Evolutionary conservation across 345 rosid species (phyloP), one percentile per base, ranked within the genome.

Genomic region (Euphorbia peplus): DNA sequence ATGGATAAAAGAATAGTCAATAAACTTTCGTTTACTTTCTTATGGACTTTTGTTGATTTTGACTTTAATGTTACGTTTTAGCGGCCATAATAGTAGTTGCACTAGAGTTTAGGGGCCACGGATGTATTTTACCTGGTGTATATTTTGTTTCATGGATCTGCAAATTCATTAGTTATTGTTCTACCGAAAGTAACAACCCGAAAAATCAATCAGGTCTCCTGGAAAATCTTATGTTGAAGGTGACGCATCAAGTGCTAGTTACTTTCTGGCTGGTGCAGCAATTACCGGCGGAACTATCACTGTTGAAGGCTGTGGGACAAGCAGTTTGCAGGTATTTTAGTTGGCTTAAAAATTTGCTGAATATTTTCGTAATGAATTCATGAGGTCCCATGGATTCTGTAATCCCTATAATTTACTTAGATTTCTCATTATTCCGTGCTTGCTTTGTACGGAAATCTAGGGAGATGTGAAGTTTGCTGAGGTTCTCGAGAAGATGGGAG

Each of bases 201-300:
- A 26, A 15, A 22, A 64, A 24, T 82, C 19, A 67, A 68, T 53
- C 72, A 91, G 99, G 90, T 87, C 97, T 66, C 93, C 98, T 30
- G 96, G 97, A 76, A 87, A 80, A 70, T 92, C 96, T 70, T 95
- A 77, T 30, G 97, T 95, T 35, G 98, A 95, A 83, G 98, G 98
- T 28, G 99, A 95, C 86, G 99, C 99, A 68, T 95, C 99, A 65
- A 95, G 98, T 86, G 99, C 99, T 63, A 91, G 99, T 80, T 91
- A 95, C 81, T 95, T 95, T 79, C 86, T 95, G 57, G 99, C 92
- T 54, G 99, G 99, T 56, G 96, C 99, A 48, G 98, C 98, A 56
- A 79, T 95, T 80, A 91, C 96, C 8, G 98, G 98, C 48, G 96
- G 95, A 66, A 91, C 96, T 47, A 81, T 93, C 72, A 91, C 92